These are phyloP conservation scores for Deinandra increscens DNA, from an alignment of 129 eudicot genomes.

Conservation along the genomic window DNA sequence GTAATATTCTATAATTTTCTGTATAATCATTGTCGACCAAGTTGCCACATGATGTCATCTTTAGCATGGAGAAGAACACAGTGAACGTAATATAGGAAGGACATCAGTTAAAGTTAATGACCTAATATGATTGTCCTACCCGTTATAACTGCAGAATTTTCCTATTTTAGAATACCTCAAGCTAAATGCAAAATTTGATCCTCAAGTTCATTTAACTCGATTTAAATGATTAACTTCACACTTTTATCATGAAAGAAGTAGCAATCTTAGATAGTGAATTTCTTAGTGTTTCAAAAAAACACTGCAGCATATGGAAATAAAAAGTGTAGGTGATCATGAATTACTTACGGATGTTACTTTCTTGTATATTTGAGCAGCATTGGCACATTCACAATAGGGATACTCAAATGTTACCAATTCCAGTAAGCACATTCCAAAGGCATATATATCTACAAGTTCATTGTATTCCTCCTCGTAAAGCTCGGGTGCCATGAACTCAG, in stretches of 20 bases:
- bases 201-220: not conserved
- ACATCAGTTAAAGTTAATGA: not conserved
- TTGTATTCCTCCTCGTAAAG: constrained; percentile 95
- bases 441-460: constrained; percentile 95
- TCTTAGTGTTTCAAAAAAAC: not conserved
- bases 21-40: not conserved
- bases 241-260: constrained; percentile 11
- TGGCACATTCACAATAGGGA: constrained; percentile 87
- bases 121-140: not conserved
- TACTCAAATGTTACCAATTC: constrained; percentile 96
- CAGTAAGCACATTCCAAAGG: constrained; percentile 97
- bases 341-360: constrained; percentile 89
- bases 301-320: constrained; percentile 7
- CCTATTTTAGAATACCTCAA: constrained; percentile 10
- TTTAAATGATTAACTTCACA: constrained; percentile 4
- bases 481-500: constrained; percentile 99
- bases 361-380: constrained; percentile 97
- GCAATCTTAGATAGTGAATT: not conserved
- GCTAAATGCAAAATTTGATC: not conserved
- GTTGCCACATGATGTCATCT: not conserved
- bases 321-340: not conserved
- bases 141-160: not conserved
- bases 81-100: not conserved
- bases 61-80: not conserved
- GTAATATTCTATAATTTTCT: not conserved